Evolutionary conservation across 2,329 filamentous ascomycete genomes (phyloP).

Genomic region (Penicillium vulpinum): DNA sequence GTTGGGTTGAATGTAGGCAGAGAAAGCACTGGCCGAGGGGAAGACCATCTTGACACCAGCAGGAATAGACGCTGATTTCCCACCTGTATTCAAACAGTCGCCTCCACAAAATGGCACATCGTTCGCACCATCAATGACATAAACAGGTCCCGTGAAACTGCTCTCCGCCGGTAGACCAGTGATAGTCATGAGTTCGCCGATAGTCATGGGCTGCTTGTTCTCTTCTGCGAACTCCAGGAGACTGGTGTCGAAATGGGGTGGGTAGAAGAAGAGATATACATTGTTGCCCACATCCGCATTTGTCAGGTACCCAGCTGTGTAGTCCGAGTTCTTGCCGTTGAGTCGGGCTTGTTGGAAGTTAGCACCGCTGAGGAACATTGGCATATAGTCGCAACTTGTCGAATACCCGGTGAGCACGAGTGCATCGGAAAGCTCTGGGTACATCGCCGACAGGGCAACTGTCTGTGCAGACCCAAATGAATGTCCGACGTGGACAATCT

Average conservation of each 20-base stretch:
- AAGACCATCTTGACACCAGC: conserved; percentile 16
- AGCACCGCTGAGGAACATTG: conserved; percentile 20
- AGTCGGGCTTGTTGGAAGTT: conserved; percentile 21
- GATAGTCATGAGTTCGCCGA: conserved; percentile 29
- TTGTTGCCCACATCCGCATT: conserved; percentile 15
- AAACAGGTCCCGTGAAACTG: conserved; percentile 26
- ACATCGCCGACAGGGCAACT: conserved; percentile 31
- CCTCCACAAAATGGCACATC: conserved; percentile 28
- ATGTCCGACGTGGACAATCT: conserved; percentile 41
- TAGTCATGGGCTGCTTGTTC: conserved; percentile 27
- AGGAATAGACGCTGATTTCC: conserved; percentile 13
- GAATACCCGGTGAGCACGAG: conserved; percentile 44
- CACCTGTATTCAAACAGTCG: conserved; percentile 27
- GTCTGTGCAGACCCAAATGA: conserved; percentile 40
- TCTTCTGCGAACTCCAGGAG: conserved; percentile 19
- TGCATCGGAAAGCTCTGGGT: conserved; percentile 40
- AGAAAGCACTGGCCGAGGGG: conserved; percentile 21
- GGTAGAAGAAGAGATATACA: conserved; percentile 18
- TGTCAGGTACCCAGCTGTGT: conserved; percentile 26
- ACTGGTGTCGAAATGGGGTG: conserved; percentile 15
- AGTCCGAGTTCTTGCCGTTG: conserved; percentile 18
- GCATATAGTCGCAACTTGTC: conserved; percentile 23
- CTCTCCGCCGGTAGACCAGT: conserved; percentile 9
- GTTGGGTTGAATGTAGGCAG: conserved; percentile 27
- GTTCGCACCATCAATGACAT: conserved; percentile 26